Conservation (phyloP, 2,329 filamentous ascomycete species). For the Aspergillus glaucus region DNA sequence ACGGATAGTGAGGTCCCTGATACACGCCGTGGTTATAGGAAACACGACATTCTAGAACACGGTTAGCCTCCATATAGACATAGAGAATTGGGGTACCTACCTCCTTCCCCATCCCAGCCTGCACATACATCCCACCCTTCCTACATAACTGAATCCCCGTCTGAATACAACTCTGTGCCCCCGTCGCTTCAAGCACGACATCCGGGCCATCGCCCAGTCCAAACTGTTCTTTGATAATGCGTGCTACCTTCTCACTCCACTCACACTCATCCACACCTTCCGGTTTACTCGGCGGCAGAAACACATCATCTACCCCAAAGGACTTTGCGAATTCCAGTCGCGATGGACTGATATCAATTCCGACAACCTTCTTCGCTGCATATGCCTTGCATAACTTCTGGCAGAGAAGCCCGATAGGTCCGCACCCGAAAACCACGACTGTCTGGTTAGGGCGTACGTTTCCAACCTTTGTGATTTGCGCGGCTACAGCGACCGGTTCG, state of each 20-base stretch:
- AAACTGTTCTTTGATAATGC: conserved; percentile 35
- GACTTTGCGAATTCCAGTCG: conserved; percentile 38
- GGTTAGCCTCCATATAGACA: background rate
- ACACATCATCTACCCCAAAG: conserved; percentile 43
- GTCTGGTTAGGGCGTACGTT: conserved; percentile 37
- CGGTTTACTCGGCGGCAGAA: conserved; percentile 30
- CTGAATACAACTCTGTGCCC: conserved; percentile 44
- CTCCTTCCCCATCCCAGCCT: conserved; percentile 48
- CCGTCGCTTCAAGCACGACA: conserved; percentile 46
- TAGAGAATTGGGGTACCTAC: conserved; percentile 10
- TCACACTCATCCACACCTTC: conserved; percentile 29
- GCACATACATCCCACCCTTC: conserved; percentile 46
- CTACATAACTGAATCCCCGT: conserved; percentile 40
- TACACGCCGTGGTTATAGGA: conserved; percentile 47
- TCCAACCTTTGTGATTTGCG: conserved; percentile 41
- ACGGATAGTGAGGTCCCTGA: conserved; percentile 43
- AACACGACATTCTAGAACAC: conserved; percentile 41
- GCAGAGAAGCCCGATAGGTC: conserved; percentile 45
- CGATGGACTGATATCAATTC: conserved; percentile 41
- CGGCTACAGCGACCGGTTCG: conserved; percentile 49
- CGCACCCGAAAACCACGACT: conserved; percentile 46
- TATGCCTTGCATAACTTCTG: conserved; percentile 44
- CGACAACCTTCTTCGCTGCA: conserved; percentile 41
- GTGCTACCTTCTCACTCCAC: conserved; percentile 33
- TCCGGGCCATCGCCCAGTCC: conserved; percentile 43